A percentile compares a stretch with the other conserved stretches of the same genome.
Evolutionary conservation across 306 rosid genomes (phyloP).

Genomic region (Crataegus laevigata): DNA sequence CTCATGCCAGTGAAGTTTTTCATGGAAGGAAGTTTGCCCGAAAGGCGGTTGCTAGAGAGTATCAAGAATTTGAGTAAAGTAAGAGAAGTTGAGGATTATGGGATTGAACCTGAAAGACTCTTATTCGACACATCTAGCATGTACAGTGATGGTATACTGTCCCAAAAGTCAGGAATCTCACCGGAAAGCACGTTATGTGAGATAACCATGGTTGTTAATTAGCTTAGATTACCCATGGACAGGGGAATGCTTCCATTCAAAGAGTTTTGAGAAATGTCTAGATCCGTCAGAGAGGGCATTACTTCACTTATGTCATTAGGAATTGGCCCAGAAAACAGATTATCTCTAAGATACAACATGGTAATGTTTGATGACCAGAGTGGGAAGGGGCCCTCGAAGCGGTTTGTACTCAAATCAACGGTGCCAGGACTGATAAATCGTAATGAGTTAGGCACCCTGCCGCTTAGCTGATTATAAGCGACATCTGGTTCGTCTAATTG

Average conservation of each 20-base stretch:
- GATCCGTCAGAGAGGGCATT: neutral
- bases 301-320: constrained; percentile 7
- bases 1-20: neutral
- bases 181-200: constrained; percentile 17
- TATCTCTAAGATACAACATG: neutral
- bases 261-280: constrained; percentile 4
- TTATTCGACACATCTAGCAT: constrained; percentile 9
- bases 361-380: constrained; percentile 15
- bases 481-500: neutral
- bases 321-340: constrained; percentile 22
- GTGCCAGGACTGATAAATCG: neutral
- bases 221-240: constrained; percentile 1
- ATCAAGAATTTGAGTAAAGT: neutral
- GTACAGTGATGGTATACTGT: neutral
- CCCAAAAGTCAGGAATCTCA: constrained; percentile 16
- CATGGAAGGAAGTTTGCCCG: constrained; percentile 16
- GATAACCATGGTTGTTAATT: constrained; percentile 2
- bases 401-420: neutral
- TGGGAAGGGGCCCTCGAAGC: constrained; percentile 12
- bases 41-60: constrained; percentile 5
- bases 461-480: neutral
- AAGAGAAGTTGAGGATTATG: constrained; percentile 6
- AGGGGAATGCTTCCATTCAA: constrained; percentile 2
- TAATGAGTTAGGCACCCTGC: constrained; percentile 12
- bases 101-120: constrained; percentile 12